A percentile compares a stretch with the other conserved stretches of the same genome.
phyloP scores from a whole-genome alignment of 305 asterid species.

The Fraxinus floribunda region DNA sequence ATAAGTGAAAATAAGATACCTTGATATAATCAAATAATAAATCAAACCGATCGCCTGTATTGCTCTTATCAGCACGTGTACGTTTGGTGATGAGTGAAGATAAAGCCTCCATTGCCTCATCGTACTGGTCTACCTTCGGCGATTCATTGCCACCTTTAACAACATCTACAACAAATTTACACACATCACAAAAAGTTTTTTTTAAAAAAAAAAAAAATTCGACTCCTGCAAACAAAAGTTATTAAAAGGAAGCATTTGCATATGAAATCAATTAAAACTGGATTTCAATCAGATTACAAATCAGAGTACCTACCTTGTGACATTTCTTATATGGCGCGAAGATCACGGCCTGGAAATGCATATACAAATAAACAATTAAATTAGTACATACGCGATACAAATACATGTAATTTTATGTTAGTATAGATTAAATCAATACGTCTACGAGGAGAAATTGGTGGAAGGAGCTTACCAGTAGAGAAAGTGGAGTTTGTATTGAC shows the following conservation, averaged over 20 bases:
- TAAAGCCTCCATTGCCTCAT: constrained; percentile 85
- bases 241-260: not conserved
- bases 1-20: constrained; percentile 36
- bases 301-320: not conserved
- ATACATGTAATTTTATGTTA: not conserved
- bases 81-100: constrained; percentile 86
- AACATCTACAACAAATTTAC: not conserved
- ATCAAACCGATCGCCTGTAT: constrained; percentile 73
- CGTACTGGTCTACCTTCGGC: constrained; percentile 45
- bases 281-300: not conserved
- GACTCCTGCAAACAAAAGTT: not conserved
- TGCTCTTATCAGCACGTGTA: constrained; percentile 83
- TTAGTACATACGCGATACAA: not conserved
- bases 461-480: not conserved
- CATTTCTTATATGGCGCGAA: not conserved
- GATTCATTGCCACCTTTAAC: not conserved
- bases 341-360: not conserved
- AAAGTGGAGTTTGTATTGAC: not conserved
- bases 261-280: not conserved
- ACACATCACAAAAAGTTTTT: not conserved
- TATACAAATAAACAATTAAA: not conserved
- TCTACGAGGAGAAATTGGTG: not conserved
- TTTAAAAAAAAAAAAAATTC: not conserved
- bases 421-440: not conserved
- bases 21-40: constrained; percentile 69